phyloP scores from a whole-genome alignment of 768 basidiomycete genomes.

The Hortiboletus flavorubellus region DNA sequence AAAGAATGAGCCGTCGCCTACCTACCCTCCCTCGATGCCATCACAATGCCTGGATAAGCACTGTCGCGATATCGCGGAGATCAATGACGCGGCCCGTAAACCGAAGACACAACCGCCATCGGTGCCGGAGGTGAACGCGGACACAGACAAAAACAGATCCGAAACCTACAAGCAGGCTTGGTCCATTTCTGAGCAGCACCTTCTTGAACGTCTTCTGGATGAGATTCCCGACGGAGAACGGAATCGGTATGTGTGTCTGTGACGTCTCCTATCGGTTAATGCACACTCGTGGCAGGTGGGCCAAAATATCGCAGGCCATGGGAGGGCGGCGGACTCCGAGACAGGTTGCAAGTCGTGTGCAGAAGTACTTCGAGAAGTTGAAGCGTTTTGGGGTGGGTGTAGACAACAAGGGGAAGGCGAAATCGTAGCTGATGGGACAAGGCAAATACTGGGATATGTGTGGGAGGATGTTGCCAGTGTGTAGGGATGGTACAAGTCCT shows the following conservation, averaged over 20 bases:
- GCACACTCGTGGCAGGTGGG: slow-evolving; percentile 49
- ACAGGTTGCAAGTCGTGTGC: slow-evolving; percentile 86
- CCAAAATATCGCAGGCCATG: slow-evolving; percentile 82
- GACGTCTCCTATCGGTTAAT: slow-evolving; percentile 5
- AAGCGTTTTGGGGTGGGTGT: slow-evolving; percentile 65
- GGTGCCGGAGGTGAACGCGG: slow-evolving; percentile 18
- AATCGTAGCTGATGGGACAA: slow-evolving; percentile 11
- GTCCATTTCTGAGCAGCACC: slow-evolving; percentile 72
- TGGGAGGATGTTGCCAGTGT: background rate
- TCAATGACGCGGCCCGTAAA: slow-evolving; percentile 14
- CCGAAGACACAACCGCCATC: slow-evolving; percentile 14
- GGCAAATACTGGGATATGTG: background rate
- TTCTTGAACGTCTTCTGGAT: slow-evolving; percentile 69
- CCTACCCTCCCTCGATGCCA: slow-evolving; percentile 7
- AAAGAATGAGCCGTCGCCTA: slow-evolving; percentile 5
- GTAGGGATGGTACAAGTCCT: background rate
- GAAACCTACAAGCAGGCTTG: slow-evolving; percentile 86
- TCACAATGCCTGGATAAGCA: slow-evolving; percentile 27
- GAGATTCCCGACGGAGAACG: slow-evolving; percentile 76
- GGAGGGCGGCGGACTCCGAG: slow-evolving; percentile 69
- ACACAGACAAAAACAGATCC: slow-evolving; percentile 22
- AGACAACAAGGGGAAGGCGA: slow-evolving; percentile 25
- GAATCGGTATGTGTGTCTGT: slow-evolving; percentile 50
- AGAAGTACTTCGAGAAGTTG: slow-evolving; percentile 85
- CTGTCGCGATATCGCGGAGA: slow-evolving; percentile 20